Evolutionary conservation across 768 basidiomycete genomes (phyloP), one percentile per base, ranked within the genome.

Genomic region (Lactifluus piperatus): DNA sequence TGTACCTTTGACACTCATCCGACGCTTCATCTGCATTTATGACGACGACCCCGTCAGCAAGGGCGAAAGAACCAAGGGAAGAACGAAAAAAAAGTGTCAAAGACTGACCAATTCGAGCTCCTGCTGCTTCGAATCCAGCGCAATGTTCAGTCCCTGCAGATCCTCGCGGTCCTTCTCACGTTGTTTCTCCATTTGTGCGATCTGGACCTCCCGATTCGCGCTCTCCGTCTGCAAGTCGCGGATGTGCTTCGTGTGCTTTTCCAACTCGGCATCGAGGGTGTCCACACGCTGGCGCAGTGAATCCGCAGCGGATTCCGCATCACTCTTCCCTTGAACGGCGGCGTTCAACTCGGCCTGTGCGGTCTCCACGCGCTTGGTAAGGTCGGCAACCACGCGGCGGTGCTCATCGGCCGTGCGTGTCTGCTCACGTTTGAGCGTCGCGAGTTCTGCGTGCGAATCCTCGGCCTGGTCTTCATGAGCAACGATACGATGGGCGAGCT

Each of bases 91-190:
- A n/a, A n/a, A n/a, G n/a, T n/a, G 41, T 66, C 34, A 20, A 29
- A 44, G n/a, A 77, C 82, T 54, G 59, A 97, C 94, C 71, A 94
- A 68, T 69, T 95, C 92, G 39, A 97, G 74, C 70, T 95, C 94
- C 70, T 94, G 92, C 67, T 97, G 94, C 72, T 97, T 97, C 26
- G 91, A 85, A 71, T 94, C 91, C 54, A 97, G 72, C 0, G 93
- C 94, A 36, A 94, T 92, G 66, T 95, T 94, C 65, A 95, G 72
- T n/a, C 89, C 87, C 49, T 80, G 72, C 22, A 88, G 70, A 70
- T 95, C 93, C 44, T 93, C 86, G 70, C 86, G 84, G 62, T 86
- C 80, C 67, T 84, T 76, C 0, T 75, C 74, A 39, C 80, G 76
- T 65, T 85, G 77, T 72, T 88, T 90, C 61, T 77, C 79, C 52